Evolutionary conservation across 176 grass and related monocot genomes (phyloP).

Genomic region (Oryza meridionalis): DNA sequence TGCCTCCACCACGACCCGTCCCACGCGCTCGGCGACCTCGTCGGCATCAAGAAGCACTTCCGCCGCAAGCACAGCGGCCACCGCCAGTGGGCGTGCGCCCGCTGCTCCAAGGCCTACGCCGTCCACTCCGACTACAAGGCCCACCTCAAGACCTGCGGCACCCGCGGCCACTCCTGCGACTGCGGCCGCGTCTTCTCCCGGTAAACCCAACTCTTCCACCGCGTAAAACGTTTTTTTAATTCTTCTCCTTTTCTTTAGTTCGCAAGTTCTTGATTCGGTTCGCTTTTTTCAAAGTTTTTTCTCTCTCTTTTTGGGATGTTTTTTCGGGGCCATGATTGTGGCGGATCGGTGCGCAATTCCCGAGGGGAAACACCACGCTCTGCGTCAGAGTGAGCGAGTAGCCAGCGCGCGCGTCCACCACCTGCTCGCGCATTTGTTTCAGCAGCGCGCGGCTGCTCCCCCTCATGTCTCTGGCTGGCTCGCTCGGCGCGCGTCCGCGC

Average conservation of each 20-base stretch:
- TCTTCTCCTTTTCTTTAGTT: no score
- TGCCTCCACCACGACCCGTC: slow-evolving; percentile 94
- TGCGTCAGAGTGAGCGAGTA: not conserved
- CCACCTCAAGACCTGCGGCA: slow-evolving; percentile 98
- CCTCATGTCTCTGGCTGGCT: not conserved
- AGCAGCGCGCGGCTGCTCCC: not conserved
- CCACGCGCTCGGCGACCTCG: slow-evolving; percentile 93
- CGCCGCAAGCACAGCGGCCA: slow-evolving; percentile 95
- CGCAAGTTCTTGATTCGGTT: not conserved
- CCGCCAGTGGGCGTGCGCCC: slow-evolving; percentile 87
- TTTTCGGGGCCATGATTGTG: slow-evolving; percentile 7
- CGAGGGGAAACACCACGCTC: slow-evolving; percentile 44
- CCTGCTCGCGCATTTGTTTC: slow-evolving; percentile 56
- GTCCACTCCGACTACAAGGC: slow-evolving; percentile 99
- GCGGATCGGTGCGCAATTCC: slow-evolving; percentile 63
- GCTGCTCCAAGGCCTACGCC: slow-evolving; percentile 96
- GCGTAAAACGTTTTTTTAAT: no score
- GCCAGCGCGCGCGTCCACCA: not conserved
- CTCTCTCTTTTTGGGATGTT: slow-evolving; percentile 42
- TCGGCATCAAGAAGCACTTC: slow-evolving; percentile 99
- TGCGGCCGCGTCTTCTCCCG: slow-evolving; percentile 97
- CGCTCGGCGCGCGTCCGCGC: no score
- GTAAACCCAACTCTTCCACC: slow-evolving; percentile 28
- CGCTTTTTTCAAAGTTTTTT: slow-evolving; percentile 30
- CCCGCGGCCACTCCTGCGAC: slow-evolving; percentile 95